Evolutionary conservation across 1,284 basidiomycete genomes (phyloP), one percentile per base, ranked within the genome.

Genomic region (Xerocomus nothofagi): DNA sequence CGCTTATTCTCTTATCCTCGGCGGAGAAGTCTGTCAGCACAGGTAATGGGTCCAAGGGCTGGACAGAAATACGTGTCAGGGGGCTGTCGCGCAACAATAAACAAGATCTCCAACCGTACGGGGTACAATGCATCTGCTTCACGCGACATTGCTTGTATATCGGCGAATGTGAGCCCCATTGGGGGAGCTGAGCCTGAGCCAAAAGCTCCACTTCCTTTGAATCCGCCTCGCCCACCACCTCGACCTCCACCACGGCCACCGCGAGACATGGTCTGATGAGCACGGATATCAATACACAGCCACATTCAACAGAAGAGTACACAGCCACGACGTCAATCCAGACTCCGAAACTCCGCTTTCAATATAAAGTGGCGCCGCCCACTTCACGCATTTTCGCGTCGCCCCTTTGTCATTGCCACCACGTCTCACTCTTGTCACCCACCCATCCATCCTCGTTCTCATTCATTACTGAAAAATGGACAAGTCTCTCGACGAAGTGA

Each of bases 401-500:
- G 53, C 67, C 67, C 64, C 57, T 69, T 52, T 55, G 53, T 53
- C 40, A 38, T 44, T 63, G 50, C 64, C 51, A 63, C 61, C 61
- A 56, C 30, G n/a, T 24, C 18, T 27, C 29, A 3, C 20, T 24
- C 24, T 44, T 31, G 18, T 40, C n/a, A n/a, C n/a, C 29, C 30
- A 20, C 36, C n/a, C n/a, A n/a, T n/a, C n/a, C n/a, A 4, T 36
- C 26, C 34, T 43, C 29, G 7, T 23, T 26, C 6, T 27, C 21
- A 23, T 30, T 44, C 33, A 15, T 27, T 3, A 45, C 32, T 39
- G 21, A 50, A 61, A 66, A 67, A 88, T 89, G 86, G 92, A 95
- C 77, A 88, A 91, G 75, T 81, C 89, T 64, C 90, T 96, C 61
- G 93, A 95, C 71, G 88, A 94, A 62, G 91, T 96, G 53, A 46